phyloP scores from a whole-genome alignment of 129 eudicot genomes.

The Pseudognaphalium luteoalbum region DNA sequence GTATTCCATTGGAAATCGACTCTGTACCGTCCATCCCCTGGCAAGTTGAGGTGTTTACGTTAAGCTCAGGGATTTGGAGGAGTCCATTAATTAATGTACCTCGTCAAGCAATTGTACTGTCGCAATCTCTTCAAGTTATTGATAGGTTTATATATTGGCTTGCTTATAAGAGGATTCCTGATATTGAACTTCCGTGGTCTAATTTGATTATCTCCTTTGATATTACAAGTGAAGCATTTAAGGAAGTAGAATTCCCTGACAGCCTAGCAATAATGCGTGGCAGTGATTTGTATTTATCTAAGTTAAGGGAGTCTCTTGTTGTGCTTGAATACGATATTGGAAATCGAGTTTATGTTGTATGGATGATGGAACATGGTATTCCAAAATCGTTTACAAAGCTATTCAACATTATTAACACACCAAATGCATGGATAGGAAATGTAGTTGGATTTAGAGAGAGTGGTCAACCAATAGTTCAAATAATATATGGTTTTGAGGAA shows the following conservation, averaged over 20 bases:
- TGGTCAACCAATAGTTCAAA: not conserved
- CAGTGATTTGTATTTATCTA: not conserved
- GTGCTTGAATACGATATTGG: not conserved
- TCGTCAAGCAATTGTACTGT: not conserved
- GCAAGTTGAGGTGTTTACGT: not conserved
- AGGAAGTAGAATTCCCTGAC: not conserved
- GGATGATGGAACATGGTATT: constrained; percentile 1
- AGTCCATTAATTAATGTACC: not conserved
- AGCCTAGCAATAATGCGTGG: not conserved
- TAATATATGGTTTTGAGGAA: not conserved
- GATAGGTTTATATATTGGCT: not conserved
- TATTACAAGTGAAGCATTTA: not conserved
- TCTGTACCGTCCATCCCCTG: not conserved
- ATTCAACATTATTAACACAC: not conserved
- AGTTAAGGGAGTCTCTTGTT: not conserved
- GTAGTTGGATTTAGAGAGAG: not conserved
- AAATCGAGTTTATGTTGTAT: not conserved
- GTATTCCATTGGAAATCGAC: not conserved
- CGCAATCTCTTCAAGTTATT: not conserved
- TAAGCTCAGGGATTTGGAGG: not conserved
- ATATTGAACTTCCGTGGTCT: not conserved
- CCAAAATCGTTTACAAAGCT: not conserved
- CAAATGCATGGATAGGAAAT: not conserved
- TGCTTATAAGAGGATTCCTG: not conserved
- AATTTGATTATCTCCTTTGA: not conserved